phyloP scores from a whole-genome alignment of 805 yeast genomes.

The Saturnispora dispora region DNA sequence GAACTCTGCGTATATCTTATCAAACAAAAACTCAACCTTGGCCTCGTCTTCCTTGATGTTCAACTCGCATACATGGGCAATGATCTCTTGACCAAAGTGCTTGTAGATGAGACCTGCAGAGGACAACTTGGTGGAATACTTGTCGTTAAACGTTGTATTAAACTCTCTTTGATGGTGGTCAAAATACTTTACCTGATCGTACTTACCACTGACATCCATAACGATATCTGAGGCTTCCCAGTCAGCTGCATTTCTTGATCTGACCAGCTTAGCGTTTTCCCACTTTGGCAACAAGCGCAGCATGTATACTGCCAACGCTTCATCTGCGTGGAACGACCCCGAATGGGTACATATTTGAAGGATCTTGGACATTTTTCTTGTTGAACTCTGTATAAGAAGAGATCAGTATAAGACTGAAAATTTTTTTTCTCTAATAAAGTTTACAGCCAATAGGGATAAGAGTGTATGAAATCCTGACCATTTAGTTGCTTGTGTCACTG shows the following conservation, averaged over 20 bases:
- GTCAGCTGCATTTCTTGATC: slow-evolving; percentile 75
- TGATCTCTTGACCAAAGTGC: slow-evolving; percentile 68
- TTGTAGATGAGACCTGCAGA: slow-evolving; percentile 93
- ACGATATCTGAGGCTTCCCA: slow-evolving; percentile 88
- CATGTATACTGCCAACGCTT: slow-evolving; percentile 87
- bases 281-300: slow-evolving; percentile 62
- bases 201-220: slow-evolving; percentile 89
- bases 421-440: background rate
- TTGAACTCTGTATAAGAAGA: background rate
- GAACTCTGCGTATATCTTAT: slow-evolving; percentile 75
- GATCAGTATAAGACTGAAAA: background rate
- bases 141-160: slow-evolving; percentile 55
- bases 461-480: background rate
- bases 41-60: slow-evolving; percentile 26
- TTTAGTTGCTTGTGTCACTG: too few relatives aligned
- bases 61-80: slow-evolving; percentile 40
- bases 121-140: slow-evolving; percentile 68
- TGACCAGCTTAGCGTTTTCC: slow-evolving; percentile 54
- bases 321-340: slow-evolving; percentile 96
- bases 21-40: slow-evolving; percentile 51
- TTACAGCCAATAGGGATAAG: background rate
- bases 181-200: slow-evolving; percentile 75
- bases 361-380: slow-evolving; percentile 11
- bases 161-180: slow-evolving; percentile 98
- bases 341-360: slow-evolving; percentile 79